Conservation (phyloP, 2,329 filamentous ascomycete genomes). For the Ophiostoma sp. region DNA sequence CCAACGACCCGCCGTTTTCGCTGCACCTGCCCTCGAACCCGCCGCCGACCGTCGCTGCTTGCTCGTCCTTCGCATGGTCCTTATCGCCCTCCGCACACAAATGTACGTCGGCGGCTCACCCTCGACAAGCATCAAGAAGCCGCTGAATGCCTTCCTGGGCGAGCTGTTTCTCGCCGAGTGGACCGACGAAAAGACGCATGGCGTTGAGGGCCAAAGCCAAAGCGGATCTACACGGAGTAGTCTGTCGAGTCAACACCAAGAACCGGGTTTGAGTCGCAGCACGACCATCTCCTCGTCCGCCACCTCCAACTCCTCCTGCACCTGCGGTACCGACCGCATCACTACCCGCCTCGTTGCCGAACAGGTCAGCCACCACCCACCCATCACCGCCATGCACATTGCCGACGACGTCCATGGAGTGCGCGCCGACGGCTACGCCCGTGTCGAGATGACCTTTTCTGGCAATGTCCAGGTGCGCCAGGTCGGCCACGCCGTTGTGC, state of each 20-base stretch:
- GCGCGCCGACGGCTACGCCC: conserved; percentile 51
- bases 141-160: conserved; percentile 54
- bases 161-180: conserved; percentile 50
- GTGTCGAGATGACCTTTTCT: conserved; percentile 54
- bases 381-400: conserved; percentile 55
- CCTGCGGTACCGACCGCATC: conserved; percentile 17
- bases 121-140: conserved; percentile 52
- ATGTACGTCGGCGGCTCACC: conserved; percentile 50
- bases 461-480: conserved; percentile 52
- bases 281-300: conserved; percentile 5
- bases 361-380: conserved; percentile 56
- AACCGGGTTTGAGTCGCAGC: conserved; percentile 1
- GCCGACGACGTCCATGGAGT: conserved; percentile 44
- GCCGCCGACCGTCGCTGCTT: conserved; percentile 47
- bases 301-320: conserved; percentile 5
- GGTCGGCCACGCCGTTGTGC: conserved; percentile 51
- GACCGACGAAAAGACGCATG: conserved; percentile 34
- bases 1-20: conserved; percentile 49
- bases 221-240: conserved; percentile 29
- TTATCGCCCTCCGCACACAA: conserved; percentile 49
- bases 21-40: conserved; percentile 48
- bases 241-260: not conserved
- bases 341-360: conserved; percentile 44
- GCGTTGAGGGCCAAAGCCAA: conserved; percentile 17
- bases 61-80: conserved; percentile 49